Evolutionary conservation across 1,139 yeast species (phyloP), one percentile per base, ranked within the genome.

Genomic region (Candida sp.): DNA sequence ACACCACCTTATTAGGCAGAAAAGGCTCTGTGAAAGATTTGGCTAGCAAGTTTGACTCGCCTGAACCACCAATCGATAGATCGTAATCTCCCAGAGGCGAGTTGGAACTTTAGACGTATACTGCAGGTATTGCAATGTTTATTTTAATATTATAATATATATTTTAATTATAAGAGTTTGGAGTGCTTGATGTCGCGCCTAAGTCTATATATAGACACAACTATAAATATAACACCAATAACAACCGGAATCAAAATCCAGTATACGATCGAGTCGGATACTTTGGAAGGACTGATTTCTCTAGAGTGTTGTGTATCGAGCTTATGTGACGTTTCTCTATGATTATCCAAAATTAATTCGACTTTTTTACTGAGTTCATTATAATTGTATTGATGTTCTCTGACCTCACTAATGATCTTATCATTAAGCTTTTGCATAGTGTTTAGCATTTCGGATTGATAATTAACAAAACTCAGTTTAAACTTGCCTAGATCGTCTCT

Each of bases 161-260:
- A 6, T 25, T 25, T 22, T 7, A 19, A 37, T 53, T 58, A 78
- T 47, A 79, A 67, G 40, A 79, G 64, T 52, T 79, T 79, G 6
- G 81, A 65, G 55, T 78, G 84, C 52, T 77, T 78, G 42, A 78
- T 76, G 51, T 78, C 82, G 46, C 66, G 75, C 58, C 82, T 71
- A 45, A 79, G 65, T 54, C 77, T 66, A 54, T 70, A 70, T 21
- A 77, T 68, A 46, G 75, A 61, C 6, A 71, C 55, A 3, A 68
- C 61, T 45, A 76, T 65, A 4, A 68, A 56, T 22, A 69, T 52
- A 15, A 77, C 54, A 9, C 72, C 63, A 15, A 69, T 46, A 12
- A 74, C 58, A 22, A 78, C 58, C 1, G 79, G 75, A 35, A 77
- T 52, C 43, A 77, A 62, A 12, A 75, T 55, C 73, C 75, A 70